These are phyloP conservation scores for Dioscorea zingiberensis DNA, from an alignment of 106 monocot genomes.

Conservation along the genomic window DNA sequence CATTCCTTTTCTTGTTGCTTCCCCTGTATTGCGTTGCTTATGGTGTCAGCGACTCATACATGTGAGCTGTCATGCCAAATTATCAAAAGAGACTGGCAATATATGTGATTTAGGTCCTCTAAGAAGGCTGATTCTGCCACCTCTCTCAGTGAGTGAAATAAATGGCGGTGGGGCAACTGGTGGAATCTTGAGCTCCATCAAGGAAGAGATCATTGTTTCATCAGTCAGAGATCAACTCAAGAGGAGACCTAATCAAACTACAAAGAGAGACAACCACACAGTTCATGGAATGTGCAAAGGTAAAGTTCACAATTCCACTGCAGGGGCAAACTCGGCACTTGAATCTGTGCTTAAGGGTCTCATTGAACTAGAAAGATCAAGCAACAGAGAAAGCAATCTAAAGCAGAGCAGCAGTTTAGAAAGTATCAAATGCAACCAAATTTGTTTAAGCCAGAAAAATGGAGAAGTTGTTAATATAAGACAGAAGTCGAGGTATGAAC, in stretches of 20 bases:
- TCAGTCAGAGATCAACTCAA: constrained; percentile 45
- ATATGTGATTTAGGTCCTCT: constrained; percentile 74
- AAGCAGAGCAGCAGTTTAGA: constrained; percentile 11
- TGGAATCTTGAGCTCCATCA: constrained; percentile 57
- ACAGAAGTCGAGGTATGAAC: constrained; percentile 34
- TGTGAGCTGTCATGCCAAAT: constrained; percentile 76
- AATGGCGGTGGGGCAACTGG: constrained; percentile 1
- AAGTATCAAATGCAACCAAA: constrained; percentile 14
- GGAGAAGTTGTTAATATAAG: neutral
- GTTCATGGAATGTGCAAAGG: constrained; percentile 1
- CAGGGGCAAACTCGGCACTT: constrained; percentile 4
- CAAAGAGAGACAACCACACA: constrained; percentile 14
- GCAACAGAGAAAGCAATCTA: constrained; percentile 9
- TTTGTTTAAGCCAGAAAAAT: constrained; percentile 11
- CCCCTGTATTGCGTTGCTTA: constrained; percentile 79
- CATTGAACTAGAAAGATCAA: constrained; percentile 17
- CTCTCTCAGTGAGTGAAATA: constrained; percentile 71
- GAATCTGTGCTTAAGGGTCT: constrained; percentile 32
- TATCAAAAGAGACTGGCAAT: constrained; percentile 59
- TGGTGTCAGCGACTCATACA: constrained; percentile 80
- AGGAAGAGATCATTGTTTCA: constrained; percentile 51
- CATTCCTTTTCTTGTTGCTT: constrained; percentile 62
- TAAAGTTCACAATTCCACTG: constrained; percentile 14
- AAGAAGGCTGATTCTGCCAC: constrained; percentile 63
- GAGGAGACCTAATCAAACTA: constrained; percentile 36